A percentile compares a stretch with the other conserved stretches of the same genome.
Evolutionary conservation across 2,329 filamentous ascomycete species (phyloP).

Genomic region (Tolypocladium ovalisporum): DNA sequence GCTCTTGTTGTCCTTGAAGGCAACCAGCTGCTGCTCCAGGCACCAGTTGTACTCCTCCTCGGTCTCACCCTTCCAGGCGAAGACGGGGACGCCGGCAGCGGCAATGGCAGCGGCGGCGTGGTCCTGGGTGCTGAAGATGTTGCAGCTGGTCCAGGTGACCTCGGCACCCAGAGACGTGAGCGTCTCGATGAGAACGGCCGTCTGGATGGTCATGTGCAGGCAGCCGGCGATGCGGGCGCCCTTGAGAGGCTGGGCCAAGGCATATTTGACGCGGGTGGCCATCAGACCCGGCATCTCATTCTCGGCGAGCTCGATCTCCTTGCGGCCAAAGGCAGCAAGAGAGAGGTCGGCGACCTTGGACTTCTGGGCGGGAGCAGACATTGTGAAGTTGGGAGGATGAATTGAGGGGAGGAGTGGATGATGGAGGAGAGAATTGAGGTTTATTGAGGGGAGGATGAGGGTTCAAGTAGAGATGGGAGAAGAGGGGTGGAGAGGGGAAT

Average conservation of each 20-base stretch:
- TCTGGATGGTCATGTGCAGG: constrained; percentile 99
- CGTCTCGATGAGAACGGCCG: constrained; percentile 97
- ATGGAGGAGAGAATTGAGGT: constrained; percentile 4
- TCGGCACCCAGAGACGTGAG: constrained; percentile 89
- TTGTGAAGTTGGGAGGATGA: constrained; percentile 23
- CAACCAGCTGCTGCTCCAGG: constrained; percentile 90
- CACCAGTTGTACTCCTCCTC: constrained; percentile 99
- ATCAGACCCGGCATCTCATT: constrained; percentile 97
- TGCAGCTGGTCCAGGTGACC: constrained; percentile 98
- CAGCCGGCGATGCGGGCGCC: constrained; percentile 95
- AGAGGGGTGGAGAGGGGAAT: background rate
- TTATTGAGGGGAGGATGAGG: constrained; percentile 11
- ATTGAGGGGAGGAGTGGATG: constrained; percentile 7
- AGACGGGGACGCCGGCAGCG: constrained; percentile 80
- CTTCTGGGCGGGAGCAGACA: constrained; percentile 76
- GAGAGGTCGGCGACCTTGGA: constrained; percentile 99
- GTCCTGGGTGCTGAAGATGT: constrained; percentile 99
- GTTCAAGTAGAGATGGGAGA: constrained; percentile 7
- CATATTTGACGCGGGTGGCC: constrained; percentile 87
- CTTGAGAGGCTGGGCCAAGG: constrained; percentile 81
- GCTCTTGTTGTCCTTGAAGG: constrained; percentile 94
- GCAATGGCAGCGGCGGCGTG: constrained; percentile 97
- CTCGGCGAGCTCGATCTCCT: constrained; percentile 97
- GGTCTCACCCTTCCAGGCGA: constrained; percentile 77
- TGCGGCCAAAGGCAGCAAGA: constrained; percentile 95